Percentiles rank a stretch among this genome's conserved stretches.
Conservation (phyloP, 441 rosid species). For the Syzygium malaccense region DNA sequence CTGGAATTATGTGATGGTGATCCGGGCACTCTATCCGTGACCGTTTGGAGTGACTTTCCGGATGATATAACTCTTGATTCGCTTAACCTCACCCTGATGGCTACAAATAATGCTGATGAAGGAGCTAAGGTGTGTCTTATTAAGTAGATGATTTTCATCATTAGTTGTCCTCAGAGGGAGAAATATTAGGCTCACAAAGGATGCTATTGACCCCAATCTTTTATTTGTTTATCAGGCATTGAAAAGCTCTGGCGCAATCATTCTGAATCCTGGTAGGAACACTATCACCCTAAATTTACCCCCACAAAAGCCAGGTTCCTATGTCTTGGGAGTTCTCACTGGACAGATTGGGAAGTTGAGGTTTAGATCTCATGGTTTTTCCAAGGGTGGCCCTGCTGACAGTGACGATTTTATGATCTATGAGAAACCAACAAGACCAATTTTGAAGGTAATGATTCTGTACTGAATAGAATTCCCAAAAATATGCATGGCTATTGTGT, state of each 20-base stretch:
- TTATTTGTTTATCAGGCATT: constrained; percentile 58
- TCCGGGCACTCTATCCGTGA: constrained; percentile 81
- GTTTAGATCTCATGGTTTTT: constrained; percentile 95
- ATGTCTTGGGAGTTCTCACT: constrained; percentile 90
- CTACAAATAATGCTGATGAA: constrained; percentile 83
- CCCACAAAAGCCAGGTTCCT: constrained; percentile 94
- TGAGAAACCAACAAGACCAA: constrained; percentile 93
- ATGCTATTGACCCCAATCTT: constrained; percentile 5
- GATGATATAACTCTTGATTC: constrained; percentile 95
- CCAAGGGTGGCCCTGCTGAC: constrained; percentile 95
- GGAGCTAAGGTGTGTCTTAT: constrained; percentile 69
- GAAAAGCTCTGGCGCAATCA: constrained; percentile 61
- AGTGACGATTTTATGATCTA: constrained; percentile 97
- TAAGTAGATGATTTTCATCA: background rate
- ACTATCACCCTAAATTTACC: constrained; percentile 67
- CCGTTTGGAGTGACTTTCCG: constrained; percentile 98
- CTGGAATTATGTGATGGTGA: constrained; percentile 95
- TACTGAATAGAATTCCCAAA: constrained; percentile 5
- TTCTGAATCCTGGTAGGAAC: constrained; percentile 72
- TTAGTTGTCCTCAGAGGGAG: background rate
- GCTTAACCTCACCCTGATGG: constrained; percentile 84
- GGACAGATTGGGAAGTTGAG: constrained; percentile 95
- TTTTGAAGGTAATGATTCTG: constrained; percentile 60
- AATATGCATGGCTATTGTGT: background rate
- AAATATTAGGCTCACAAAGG: background rate